These are phyloP conservation scores for Trichoderma cornu-damae DNA, from an alignment of 2,329 filamentous ascomycete species.

Conservation along the genomic window DNA sequence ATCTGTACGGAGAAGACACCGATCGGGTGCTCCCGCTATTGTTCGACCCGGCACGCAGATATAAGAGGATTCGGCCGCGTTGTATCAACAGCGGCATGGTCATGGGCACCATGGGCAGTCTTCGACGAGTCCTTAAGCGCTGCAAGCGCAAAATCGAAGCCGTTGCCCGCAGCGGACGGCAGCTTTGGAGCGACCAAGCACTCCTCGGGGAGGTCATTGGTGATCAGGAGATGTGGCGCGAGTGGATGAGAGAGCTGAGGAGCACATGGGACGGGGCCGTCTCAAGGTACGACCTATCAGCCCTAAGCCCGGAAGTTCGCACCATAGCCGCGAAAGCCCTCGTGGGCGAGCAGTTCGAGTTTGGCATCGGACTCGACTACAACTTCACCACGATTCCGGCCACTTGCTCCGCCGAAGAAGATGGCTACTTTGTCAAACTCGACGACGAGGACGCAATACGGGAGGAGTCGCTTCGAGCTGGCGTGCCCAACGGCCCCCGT, in stretches of 20 bases:
- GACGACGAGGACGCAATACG: slow-evolving; percentile 24
- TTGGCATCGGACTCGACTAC: slow-evolving; percentile 38
- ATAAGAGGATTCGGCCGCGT: slow-evolving; percentile 27
- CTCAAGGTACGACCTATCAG: slow-evolving; percentile 18
- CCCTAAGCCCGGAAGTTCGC: slow-evolving; percentile 22
- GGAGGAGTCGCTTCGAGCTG: slow-evolving; percentile 25
- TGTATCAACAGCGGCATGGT: slow-evolving; percentile 27
- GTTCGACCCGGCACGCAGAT: slow-evolving; percentile 32
- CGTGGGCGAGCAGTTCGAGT: slow-evolving; percentile 32
- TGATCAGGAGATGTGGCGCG: slow-evolving; percentile 36
- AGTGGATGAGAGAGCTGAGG: slow-evolving; percentile 5
- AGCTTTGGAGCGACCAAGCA: slow-evolving; percentile 38
- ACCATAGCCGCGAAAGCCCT: slow-evolving; percentile 29
- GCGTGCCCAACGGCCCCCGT: not conserved
- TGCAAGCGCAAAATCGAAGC: slow-evolving; percentile 26
- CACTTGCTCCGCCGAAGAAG: slow-evolving; percentile 32
- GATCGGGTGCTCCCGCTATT: slow-evolving; percentile 27
- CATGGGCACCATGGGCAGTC: slow-evolving; percentile 25
- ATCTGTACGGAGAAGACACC: slow-evolving; percentile 33
- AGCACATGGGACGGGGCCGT: slow-evolving; percentile 31
- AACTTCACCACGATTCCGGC: slow-evolving; percentile 33
- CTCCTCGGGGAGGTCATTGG: slow-evolving; percentile 37
- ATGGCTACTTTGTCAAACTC: slow-evolving; percentile 33
- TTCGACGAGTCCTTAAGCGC: slow-evolving; percentile 24
- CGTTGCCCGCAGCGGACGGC: slow-evolving; percentile 27